Evolutionary conservation across 257 asterid genomes (phyloP).

Genomic region (Solanum etuberosum): DNA sequence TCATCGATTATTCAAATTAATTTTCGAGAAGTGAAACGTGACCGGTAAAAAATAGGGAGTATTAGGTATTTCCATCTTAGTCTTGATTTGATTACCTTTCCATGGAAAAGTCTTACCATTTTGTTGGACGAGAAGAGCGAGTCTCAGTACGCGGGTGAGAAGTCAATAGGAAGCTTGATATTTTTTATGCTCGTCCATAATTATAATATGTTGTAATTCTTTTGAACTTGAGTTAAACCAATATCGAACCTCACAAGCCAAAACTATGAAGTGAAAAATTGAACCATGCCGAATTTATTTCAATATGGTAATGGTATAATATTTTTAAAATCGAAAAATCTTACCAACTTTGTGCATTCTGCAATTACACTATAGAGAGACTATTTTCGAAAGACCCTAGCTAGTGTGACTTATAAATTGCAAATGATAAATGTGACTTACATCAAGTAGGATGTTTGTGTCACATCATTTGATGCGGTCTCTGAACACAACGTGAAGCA

Average conservation of each 20-base stretch:
- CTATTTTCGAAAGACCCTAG: too few relatives aligned
- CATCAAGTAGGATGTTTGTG: not conserved
- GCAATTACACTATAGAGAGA: too few relatives aligned
- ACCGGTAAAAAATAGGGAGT: not conserved
- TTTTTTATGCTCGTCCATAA: too few relatives aligned
- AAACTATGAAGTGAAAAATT: not conserved
- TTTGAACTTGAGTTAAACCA: too few relatives aligned
- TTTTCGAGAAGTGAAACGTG: rapidly evolving
- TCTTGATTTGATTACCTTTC: not conserved
- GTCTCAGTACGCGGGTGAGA: not conserved
- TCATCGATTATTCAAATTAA: rapidly evolving
- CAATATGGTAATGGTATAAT: not conserved
- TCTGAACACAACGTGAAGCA: too few relatives aligned
- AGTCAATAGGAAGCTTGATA: not conserved
- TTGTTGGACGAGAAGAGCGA: not conserved
- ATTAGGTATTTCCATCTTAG: not conserved
- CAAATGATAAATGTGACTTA: too few relatives aligned
- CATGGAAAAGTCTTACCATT: not conserved
- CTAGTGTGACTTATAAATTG: too few relatives aligned
- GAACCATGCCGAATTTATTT: not conserved
- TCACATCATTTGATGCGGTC: not conserved
- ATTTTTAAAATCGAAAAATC: too few relatives aligned
- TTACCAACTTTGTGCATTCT: too few relatives aligned
- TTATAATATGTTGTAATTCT: too few relatives aligned
- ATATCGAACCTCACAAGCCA: too few relatives aligned